These are phyloP conservation scores for Pisolithus tinctorius DNA, from an alignment of 768 basidiomycete species.

Conservation along the genomic window DNA sequence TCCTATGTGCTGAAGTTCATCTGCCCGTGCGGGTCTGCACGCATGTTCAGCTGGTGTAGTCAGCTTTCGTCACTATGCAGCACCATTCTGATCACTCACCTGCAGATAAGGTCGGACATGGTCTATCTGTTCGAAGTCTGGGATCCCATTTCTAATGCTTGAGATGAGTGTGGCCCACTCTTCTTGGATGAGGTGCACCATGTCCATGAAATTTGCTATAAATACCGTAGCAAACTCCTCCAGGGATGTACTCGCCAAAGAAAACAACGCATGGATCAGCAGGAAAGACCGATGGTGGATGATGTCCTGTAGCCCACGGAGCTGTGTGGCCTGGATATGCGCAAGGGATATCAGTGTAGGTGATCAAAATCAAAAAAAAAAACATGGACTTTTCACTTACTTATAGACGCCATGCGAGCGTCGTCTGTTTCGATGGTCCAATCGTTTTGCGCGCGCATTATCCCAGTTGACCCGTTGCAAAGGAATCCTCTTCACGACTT, in stretches of 20 bases:
- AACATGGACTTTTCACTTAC: no score
- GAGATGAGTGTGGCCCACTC: slow-evolving; percentile 1
- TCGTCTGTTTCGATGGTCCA: no score
- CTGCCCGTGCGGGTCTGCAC: slow-evolving; percentile 4
- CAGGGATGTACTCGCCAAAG: neutral
- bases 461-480: no score
- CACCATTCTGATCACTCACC: neutral
- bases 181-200: slow-evolving; percentile 4
- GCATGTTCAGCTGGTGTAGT: slow-evolving; percentile 1
- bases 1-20: slow-evolving; percentile 3
- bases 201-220: neutral
- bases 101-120: neutral
- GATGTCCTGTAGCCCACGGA: neutral
- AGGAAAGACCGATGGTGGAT: slow-evolving; percentile 5
- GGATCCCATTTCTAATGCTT: slow-evolving; percentile 5
- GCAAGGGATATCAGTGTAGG: no score
- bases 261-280: slow-evolving; percentile 5
- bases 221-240: neutral
- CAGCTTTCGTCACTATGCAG: neutral
- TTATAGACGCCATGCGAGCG: no score
- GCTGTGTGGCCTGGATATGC: no score
- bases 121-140: neutral
- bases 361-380: no score
- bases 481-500: neutral
- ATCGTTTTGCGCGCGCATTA: no score